Evolutionary conservation across 2,329 filamentous ascomycete species (phyloP), one percentile per base, ranked within the genome.

Genomic region (Passalora sequoiae): DNA sequence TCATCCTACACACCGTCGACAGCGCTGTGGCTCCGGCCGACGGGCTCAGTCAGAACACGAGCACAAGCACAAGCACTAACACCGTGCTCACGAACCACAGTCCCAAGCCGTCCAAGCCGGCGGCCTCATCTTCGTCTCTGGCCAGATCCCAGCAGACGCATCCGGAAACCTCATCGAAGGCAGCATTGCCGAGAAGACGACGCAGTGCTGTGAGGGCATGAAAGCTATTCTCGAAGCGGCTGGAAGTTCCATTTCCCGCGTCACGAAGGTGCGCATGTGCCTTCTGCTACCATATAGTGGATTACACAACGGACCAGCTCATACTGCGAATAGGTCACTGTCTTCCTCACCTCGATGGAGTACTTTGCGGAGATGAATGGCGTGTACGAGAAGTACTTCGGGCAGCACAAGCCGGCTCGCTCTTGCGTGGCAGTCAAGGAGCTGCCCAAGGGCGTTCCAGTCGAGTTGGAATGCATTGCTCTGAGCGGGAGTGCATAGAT

Each of bases 281-380:
- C 22, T 25, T 19, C n/a, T 17, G n/a, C 7, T 17, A 15, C 20
- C 13, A 19, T 8, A 8, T 9, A 19, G n/a, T n/a, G n/a, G n/a
- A n/a, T n/a, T n/a, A n/a, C n/a, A n/a, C n/a, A n/a, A n/a, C n/a
- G n/a, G n/a, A n/a, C n/a, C n/a, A n/a, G n/a, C n/a, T n/a, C n/a
- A n/a, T n/a, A n/a, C n/a, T n/a, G n/a, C n/a, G n/a, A 19, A 42
- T 39, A 71, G 69, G 64, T 67, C 57, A 73, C 68, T 40, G 84
- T 95, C 63, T 97, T 96, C 76, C 72, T 97, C 50, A 83, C 84
- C 38, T 85, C 94, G 68, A 97, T 97, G 91, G 78, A 76, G 51
- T 76, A 92, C 69, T 97, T 97, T 63, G 81, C 77, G 38, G 80
- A 81, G 64, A 88, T 94, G 44, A 94, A 95, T 69, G 75, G 75